These are phyloP conservation scores for Ogataea sp. DNA, from an alignment of 805 yeast species.

Conservation along the genomic window DNA sequence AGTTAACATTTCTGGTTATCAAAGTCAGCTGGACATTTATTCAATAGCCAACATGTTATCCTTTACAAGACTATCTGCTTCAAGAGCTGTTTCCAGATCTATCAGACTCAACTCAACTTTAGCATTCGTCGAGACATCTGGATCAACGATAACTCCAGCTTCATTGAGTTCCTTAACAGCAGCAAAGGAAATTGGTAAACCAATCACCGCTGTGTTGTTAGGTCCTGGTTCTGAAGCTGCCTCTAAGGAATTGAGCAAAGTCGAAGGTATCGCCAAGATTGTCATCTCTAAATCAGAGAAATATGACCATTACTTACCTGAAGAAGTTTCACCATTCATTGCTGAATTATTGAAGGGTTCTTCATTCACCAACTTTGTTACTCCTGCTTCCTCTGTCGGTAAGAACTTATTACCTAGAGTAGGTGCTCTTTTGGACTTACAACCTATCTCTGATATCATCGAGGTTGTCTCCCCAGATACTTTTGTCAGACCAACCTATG, in stretches of 20 bases:
- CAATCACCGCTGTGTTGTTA: conserved; percentile 69
- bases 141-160: conserved; percentile 50
- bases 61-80: background rate
- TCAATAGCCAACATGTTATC: background rate
- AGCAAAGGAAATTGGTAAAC: conserved; percentile 66
- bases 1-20: no score
- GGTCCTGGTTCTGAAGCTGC: conserved; percentile 55
- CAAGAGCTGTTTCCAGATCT: background rate
- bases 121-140: conserved; percentile 63
- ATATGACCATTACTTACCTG: conserved; percentile 71
- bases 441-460: conserved; percentile 80
- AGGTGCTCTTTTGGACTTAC: conserved; percentile 77
- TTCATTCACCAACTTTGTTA: conserved; percentile 60
- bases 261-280: conserved; percentile 47
- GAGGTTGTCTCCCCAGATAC: conserved; percentile 59
- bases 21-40: background rate
- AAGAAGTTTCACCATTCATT: conserved; percentile 65
- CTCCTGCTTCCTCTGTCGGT: conserved; percentile 82
- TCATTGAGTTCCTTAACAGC: conserved; percentile 72
- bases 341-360: conserved; percentile 34
- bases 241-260: conserved; percentile 40
- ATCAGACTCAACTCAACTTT: conserved; percentile 58
- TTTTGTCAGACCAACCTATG: conserved; percentile 89
- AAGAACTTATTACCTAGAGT: conserved; percentile 81
- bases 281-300: conserved; percentile 48